Percentiles rank a stretch among this genome's conserved stretches.
These are phyloP conservation scores for Elsinoe perseae DNA, from an alignment of 2,329 filamentous ascomycete genomes.

Conservation along the genomic window DNA sequence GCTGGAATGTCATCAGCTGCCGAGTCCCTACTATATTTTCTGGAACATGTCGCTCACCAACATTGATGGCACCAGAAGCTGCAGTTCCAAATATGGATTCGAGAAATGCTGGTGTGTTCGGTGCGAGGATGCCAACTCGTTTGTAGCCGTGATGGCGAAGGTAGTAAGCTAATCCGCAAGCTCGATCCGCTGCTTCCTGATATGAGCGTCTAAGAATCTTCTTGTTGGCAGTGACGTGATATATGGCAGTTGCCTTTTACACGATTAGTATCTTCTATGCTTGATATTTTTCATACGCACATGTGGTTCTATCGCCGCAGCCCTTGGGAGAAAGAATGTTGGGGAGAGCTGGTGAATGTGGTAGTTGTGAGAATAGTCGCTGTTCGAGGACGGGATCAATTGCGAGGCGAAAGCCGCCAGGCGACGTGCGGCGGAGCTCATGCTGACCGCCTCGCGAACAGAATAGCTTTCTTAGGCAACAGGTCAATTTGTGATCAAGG, in stretches of 20 bases:
- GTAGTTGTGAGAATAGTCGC: constrained; percentile 38
- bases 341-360: constrained; percentile 76
- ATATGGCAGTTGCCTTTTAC: constrained; percentile 64
- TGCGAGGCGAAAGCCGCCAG: constrained; percentile 48
- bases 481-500: neutral
- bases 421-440: constrained; percentile 58
- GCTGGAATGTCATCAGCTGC: constrained; percentile 26
- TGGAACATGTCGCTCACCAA: constrained; percentile 40
- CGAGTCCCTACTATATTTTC: neutral
- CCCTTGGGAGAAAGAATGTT: constrained; percentile 77
- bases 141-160: constrained; percentile 64
- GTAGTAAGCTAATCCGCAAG: constrained; percentile 81
- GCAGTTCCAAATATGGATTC: constrained; percentile 84
- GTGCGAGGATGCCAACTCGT: constrained; percentile 75
- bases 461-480: too few relatives aligned
- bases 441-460: constrained; percentile 28
- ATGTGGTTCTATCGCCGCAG: constrained; percentile 79
- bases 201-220: constrained; percentile 70
- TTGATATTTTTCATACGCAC: constrained; percentile 31
- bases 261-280: neutral
- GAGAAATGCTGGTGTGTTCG: constrained; percentile 91
- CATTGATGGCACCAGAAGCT: constrained; percentile 70
- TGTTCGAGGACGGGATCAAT: constrained; percentile 30
- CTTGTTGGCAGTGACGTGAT: constrained; percentile 74
- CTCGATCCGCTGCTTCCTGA: constrained; percentile 72